These are phyloP conservation scores for Erucastrum elatum DNA, from an alignment of 345 rosid species.

Conservation along the genomic window DNA sequence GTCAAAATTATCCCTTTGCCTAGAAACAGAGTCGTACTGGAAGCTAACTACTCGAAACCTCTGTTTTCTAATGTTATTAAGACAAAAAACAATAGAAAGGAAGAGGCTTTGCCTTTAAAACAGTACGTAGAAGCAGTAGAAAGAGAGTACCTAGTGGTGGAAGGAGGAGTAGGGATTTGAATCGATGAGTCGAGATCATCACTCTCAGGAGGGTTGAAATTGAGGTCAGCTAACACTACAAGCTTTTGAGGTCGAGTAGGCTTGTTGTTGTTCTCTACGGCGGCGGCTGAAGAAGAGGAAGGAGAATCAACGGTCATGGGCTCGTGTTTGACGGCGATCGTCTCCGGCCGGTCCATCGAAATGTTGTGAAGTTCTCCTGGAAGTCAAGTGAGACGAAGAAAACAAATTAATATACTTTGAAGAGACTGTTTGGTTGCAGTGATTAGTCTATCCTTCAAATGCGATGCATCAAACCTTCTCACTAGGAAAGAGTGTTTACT, in stretches of 20 bases:
- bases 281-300: constrained; percentile 34
- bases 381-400: neutral
- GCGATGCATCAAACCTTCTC: no score
- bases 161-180: constrained; percentile 43
- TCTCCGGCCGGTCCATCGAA: constrained; percentile 36
- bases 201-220: constrained; percentile 77
- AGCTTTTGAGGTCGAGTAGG: constrained; percentile 48
- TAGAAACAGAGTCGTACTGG: neutral
- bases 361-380: constrained; percentile 6
- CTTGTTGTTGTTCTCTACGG: constrained; percentile 8
- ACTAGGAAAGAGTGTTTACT: no score
- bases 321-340: constrained; percentile 53
- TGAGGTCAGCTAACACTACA: constrained; percentile 88
- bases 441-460: no score
- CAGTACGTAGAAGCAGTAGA: neutral
- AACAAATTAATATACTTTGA: neutral
- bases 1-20: neutral
- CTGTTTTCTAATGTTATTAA: neutral
- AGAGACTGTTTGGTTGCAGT: neutral
- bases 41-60: neutral
- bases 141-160: constrained; percentile 47
- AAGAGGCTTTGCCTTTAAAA: neutral
- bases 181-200: constrained; percentile 52
- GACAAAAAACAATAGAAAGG: neutral
- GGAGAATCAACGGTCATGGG: constrained; percentile 39